A percentile compares a stretch with the other conserved stretches of the same genome.
Conservation (phyloP, 305 asterid genomes). For the Fraxinus latifolia region DNA sequence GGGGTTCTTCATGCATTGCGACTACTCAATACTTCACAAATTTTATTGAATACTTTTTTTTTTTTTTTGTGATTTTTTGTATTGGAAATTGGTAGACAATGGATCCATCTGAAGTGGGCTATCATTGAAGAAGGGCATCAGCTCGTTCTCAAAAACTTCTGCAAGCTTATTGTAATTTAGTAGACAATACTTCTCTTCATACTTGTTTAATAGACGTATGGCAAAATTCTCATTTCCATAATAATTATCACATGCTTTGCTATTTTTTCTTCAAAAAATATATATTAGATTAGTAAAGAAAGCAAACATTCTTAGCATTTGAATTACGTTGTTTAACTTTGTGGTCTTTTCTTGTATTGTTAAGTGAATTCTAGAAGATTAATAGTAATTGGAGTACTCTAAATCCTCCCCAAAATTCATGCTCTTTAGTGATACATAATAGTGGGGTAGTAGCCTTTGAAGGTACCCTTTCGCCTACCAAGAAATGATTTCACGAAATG, state of each 20-base stretch:
- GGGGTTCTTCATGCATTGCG: too few species aligned
- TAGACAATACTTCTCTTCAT: slow-evolving; percentile 39
- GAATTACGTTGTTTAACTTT: too few species aligned
- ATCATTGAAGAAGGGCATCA: slow-evolving; percentile 24
- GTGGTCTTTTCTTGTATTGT: background rate
- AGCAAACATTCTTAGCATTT: background rate
- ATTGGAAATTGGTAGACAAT: too few species aligned
- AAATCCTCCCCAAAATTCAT: slow-evolving; percentile 3
- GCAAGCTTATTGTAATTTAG: slow-evolving; percentile 28
- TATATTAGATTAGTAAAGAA: background rate
- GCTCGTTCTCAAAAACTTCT: slow-evolving; percentile 56
- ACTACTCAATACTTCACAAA: too few species aligned
- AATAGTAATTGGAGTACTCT: background rate
- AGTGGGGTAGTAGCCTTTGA: slow-evolving; percentile 19
- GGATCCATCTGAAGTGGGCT: background rate
- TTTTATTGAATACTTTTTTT: too few species aligned
- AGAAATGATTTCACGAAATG: slow-evolving; percentile 35
- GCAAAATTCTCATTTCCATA: background rate
- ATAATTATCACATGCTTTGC: background rate
- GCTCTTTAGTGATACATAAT: slow-evolving; percentile 15
- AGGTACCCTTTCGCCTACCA: slow-evolving; percentile 18
- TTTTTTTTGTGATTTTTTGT: too few species aligned
- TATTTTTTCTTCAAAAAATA: background rate
- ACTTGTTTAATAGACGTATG: slow-evolving; percentile 61
- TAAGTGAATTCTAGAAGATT: background rate